Evolutionary conservation across 2,329 filamentous ascomycete species (phyloP).

Genomic region (Chrysoporthe puriensis): DNA sequence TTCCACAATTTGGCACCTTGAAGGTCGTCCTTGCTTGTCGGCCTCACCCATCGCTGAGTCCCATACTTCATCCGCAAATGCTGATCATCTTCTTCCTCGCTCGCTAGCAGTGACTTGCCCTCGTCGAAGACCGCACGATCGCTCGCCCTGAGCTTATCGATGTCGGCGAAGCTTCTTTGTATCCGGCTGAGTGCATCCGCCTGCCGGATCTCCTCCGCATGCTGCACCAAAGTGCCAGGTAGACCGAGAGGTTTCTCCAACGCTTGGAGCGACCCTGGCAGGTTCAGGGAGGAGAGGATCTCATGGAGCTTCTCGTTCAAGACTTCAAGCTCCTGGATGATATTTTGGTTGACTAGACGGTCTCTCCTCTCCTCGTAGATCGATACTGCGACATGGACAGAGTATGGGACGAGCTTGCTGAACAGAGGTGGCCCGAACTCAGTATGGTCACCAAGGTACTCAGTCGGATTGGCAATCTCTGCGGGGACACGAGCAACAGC

Average conservation of each 20-base stretch:
- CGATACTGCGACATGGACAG: slow-evolving; percentile 90
- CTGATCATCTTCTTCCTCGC: slow-evolving; percentile 84
- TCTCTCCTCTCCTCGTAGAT: slow-evolving; percentile 94
- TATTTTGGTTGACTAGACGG: slow-evolving; percentile 83
- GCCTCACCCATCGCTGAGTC: slow-evolving; percentile 81
- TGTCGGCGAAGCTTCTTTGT: slow-evolving; percentile 81
- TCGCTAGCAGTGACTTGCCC: slow-evolving; percentile 74
- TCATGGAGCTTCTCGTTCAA: slow-evolving; percentile 82
- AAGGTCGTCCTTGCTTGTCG: slow-evolving; percentile 70
- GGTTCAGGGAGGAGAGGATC: slow-evolving; percentile 77
- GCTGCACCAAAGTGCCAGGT: slow-evolving; percentile 81
- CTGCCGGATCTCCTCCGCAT: slow-evolving; percentile 92
- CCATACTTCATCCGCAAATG: slow-evolving; percentile 77
- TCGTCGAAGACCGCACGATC: slow-evolving; percentile 82
- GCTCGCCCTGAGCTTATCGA: slow-evolving; percentile 82
- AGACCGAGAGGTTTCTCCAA: slow-evolving; percentile 92
- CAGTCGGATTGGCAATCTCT: slow-evolving; percentile 79
- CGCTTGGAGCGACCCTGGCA: slow-evolving; percentile 91
- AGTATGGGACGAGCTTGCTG: slow-evolving; percentile 89
- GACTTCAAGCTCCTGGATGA: slow-evolving; percentile 81
- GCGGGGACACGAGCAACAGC: slow-evolving; percentile 77
- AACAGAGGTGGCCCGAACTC: slow-evolving; percentile 87
- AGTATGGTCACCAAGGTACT: slow-evolving; percentile 77
- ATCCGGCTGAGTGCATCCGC: slow-evolving; percentile 82
- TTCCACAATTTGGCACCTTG: slow-evolving; percentile 70